Base-by-base conservation (phyloP, 352 stramenopile genomes). In the Phytophthora kernoviae region DNA sequence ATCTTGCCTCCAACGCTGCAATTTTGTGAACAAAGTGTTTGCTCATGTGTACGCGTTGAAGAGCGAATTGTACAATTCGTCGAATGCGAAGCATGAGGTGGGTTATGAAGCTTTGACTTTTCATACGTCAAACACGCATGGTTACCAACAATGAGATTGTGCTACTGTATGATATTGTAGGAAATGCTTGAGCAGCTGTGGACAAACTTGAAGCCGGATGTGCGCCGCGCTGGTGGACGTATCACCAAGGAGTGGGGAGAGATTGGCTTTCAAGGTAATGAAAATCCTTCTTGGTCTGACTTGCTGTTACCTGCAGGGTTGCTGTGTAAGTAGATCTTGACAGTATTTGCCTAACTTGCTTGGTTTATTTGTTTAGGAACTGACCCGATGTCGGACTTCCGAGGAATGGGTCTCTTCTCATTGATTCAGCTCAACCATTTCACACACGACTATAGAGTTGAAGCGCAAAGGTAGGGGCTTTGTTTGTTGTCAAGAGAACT, bases 231-330 rank as follows among this genome's bases (percentile, higher is more conserved):
- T 32, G 83, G 84, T 40, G 87, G 87, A 22, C 75, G 87, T 1
- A 90, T 93, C 53, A 95, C 87, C 2, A 95, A 94, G 61, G 87
- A 95, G 39, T 95, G 87, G 87, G 82, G 81, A 26, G 87, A 95
- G 37, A 94, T 95, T 45, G 87, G 87, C 22, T 95, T 95, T 43
- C 84, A 95, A 85, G 86, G 85, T 91, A 51, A 17, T 37, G 6
- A 56, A 30, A 12, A 49, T 40, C 22, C 1, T 10, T 20, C 26
- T 49, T 17, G 8, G 22, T 48, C 22, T 52, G 24, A 40, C 42
- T 7, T 12, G 26, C 12, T 9, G n/a, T n/a, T n/a, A n/a, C n/a
- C n/a, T n/a, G n/a, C n/a, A n/a, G n/a, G n/a, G n/a, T n/a, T n/a
- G n/a, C n/a, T n/a, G n/a, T n/a, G n/a, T n/a, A n/a, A n/a, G n/a